Conservation (phyloP, 176 grass and related monocot species). For the Chloris gayana region DNA sequence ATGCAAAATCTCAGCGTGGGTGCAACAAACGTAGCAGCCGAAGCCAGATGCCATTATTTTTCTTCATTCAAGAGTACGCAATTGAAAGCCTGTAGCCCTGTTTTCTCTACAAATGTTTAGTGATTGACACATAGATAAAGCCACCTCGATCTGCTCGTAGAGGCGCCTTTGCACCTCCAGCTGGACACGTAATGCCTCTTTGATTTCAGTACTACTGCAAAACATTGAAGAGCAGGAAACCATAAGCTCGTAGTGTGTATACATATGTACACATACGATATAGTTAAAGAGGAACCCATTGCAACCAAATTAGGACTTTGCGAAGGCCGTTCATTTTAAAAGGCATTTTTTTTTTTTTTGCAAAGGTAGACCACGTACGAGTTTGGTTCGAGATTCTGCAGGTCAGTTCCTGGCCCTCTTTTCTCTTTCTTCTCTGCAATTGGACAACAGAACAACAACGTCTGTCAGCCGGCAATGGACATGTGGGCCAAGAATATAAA, state of each 20-base stretch:
- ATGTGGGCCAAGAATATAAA: background rate
- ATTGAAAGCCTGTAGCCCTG: too few relatives aligned
- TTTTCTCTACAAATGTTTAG: too few relatives aligned
- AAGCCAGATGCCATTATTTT: background rate
- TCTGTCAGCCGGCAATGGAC: conserved; percentile 23
- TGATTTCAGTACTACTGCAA: conserved; percentile 70
- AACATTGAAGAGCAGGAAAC: background rate
- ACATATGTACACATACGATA: too few relatives aligned
- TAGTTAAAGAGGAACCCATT: too few relatives aligned
- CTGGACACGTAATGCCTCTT: conserved; percentile 78
- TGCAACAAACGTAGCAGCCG: too few relatives aligned
- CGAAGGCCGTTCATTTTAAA: too few relatives aligned
- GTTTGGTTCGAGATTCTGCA: conserved; percentile 52
- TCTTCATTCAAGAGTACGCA: background rate
- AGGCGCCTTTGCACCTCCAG: conserved; percentile 84
- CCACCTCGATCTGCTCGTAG: conserved; percentile 91
- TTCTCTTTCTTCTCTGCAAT: conserved; percentile 61
- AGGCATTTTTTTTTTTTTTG: conserved; percentile 9
- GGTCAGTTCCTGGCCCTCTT: conserved; percentile 39
- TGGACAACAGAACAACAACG: background rate
- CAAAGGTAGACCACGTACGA: conserved; percentile 39
- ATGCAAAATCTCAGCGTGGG: background rate
- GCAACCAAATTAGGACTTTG: too few relatives aligned
- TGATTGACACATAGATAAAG: too few relatives aligned
- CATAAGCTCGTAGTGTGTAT: background rate